These are phyloP conservation scores for Wakefieldia striispora DNA, from an alignment of 768 basidiomycete species.

Conservation along the genomic window DNA sequence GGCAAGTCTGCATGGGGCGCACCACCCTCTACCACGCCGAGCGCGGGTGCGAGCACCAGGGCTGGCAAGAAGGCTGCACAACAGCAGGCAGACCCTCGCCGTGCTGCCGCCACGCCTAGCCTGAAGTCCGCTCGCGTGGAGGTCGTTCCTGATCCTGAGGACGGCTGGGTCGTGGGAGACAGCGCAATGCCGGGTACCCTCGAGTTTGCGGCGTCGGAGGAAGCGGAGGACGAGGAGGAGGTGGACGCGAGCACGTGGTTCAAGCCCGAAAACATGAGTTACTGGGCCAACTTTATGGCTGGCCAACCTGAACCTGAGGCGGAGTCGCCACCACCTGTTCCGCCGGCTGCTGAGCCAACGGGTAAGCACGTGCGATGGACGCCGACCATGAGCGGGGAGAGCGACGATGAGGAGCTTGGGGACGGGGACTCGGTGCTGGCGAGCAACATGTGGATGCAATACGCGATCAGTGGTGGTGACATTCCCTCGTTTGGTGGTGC, in stretches of 20 bases:
- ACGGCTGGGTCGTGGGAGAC: slow-evolving; percentile 1
- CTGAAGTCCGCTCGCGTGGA: slow-evolving; percentile 15
- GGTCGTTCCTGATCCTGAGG: slow-evolving; percentile 13
- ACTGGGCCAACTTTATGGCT: slow-evolving; percentile 31
- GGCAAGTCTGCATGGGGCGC: slow-evolving; percentile 16
- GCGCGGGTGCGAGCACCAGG: slow-evolving; percentile 4
- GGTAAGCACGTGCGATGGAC: slow-evolving; percentile 28
- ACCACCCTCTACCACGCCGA: neutral
- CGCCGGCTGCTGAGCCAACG: slow-evolving; percentile 3
- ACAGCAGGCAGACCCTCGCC: slow-evolving; percentile 9
- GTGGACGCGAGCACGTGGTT: slow-evolving; percentile 23
- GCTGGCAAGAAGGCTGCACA: slow-evolving; percentile 12
- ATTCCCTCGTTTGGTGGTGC: slow-evolving; percentile 10
- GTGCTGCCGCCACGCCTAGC: slow-evolving; percentile 1
- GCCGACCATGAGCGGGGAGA: slow-evolving; percentile 16
- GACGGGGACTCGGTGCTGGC: slow-evolving; percentile 17
- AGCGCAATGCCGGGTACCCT: slow-evolving; percentile 8
- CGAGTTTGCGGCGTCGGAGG: slow-evolving; percentile 2
- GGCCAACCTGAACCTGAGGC: slow-evolving; percentile 11
- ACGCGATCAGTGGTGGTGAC: slow-evolving; percentile 27
- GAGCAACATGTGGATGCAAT: slow-evolving; percentile 30
- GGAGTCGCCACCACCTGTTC: neutral
- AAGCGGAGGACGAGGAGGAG: slow-evolving; percentile 19
- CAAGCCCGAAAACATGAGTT: slow-evolving; percentile 21
- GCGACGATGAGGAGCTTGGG: slow-evolving; percentile 24